A percentile compares a stretch with the other conserved stretches of the same genome.
These are phyloP conservation scores for Phoma sp. DNA, from an alignment of 2,329 filamentous ascomycete species.

Conservation along the genomic window DNA sequence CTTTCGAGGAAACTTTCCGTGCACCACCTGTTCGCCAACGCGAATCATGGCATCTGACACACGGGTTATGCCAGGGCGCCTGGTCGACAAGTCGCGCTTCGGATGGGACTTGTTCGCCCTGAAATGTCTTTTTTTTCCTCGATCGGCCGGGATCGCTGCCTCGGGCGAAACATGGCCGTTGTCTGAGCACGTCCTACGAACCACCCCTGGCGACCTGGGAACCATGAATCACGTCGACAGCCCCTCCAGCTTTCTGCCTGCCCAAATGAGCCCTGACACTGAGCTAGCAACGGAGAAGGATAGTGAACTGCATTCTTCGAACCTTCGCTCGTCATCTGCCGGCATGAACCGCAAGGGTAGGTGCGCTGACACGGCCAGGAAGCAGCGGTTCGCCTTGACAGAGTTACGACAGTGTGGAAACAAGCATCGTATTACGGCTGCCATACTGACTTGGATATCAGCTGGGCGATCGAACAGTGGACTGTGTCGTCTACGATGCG, in stretches of 20 bases:
- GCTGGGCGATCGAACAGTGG: not conserved
- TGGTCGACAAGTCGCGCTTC: slow-evolving; percentile 7
- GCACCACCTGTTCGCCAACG: slow-evolving; percentile 31
- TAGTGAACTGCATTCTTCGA: slow-evolving; percentile 21
- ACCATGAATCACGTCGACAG: slow-evolving; percentile 21
- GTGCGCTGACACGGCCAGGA: slow-evolving; percentile 2
- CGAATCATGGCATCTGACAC: slow-evolving; percentile 23
- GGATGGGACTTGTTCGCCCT: slow-evolving; percentile 11
- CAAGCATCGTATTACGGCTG: not conserved
- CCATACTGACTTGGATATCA: not conserved
- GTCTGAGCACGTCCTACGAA: slow-evolving; percentile 23
- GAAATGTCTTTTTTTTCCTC: slow-evolving; percentile 14
- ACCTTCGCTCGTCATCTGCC: slow-evolving; percentile 9
- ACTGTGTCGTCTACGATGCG: not conserved
- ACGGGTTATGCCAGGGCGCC: slow-evolving; percentile 9
- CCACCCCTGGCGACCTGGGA: slow-evolving; percentile 18
- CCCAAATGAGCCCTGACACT: slow-evolving; percentile 18
- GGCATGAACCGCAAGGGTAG: not conserved
- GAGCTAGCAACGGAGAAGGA: slow-evolving; percentile 22
- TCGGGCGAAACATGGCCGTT: slow-evolving; percentile 24
- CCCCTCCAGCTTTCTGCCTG: slow-evolving; percentile 15
- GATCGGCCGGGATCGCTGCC: slow-evolving; percentile 32
- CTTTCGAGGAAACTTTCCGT: slow-evolving; percentile 34
- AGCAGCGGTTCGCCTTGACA: slow-evolving; percentile 9
- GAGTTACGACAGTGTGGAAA: slow-evolving; percentile 2